Evolutionary conservation across 495 filamentous ascomycete species (phyloP), one percentile per base, ranked within the genome.

Genomic region (Extremus antarcticus): DNA sequence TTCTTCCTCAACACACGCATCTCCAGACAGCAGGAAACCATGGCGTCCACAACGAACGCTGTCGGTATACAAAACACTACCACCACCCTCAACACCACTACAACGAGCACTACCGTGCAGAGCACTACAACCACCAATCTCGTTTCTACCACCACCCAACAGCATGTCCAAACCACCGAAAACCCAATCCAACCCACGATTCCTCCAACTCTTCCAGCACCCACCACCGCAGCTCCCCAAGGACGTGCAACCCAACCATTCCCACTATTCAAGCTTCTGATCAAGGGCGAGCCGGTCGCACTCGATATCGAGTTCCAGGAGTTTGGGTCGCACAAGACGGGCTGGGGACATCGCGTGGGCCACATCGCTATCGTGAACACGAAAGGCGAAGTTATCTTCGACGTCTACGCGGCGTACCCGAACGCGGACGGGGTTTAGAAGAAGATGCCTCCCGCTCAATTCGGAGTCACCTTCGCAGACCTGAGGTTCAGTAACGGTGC

Each of bases 401-500:
- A 58, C 25, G 39, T 48, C n/a, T 57, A 52, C 50, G 49, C 43
- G 1, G 43, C 17, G 4, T 58, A 53, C 50, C 21, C 8, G 15
- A 1, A 22, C 19, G 50, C 43, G n/a, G 49, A 47, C 16, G 22
- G 22, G 15, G 50, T 58, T 3, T 8, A 16, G 16, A 46, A 40
- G 49, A 13, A 3, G 7, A 7, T 38, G 3, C 49, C 25, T 4
- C 55, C 25, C 1, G 10, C 16, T 2, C 3, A 25, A 16, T 47
- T 47, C 25, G 17, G 23, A 2, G 55, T 50, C 17, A 16, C 9
- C 2, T 23, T 16, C 10, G 13, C 19, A 15, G 55, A 58, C 43
- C 21, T 58, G n/a, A 8, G 32, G 8, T 21, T 51, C 38, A 19
- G 24, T 13, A 58, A 58, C 35, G 55, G 55, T 16, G 55, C 55